phyloP scores from a whole-genome alignment of 495 filamentous ascomycete genomes.

The Aspergillus avenaceus region DNA sequence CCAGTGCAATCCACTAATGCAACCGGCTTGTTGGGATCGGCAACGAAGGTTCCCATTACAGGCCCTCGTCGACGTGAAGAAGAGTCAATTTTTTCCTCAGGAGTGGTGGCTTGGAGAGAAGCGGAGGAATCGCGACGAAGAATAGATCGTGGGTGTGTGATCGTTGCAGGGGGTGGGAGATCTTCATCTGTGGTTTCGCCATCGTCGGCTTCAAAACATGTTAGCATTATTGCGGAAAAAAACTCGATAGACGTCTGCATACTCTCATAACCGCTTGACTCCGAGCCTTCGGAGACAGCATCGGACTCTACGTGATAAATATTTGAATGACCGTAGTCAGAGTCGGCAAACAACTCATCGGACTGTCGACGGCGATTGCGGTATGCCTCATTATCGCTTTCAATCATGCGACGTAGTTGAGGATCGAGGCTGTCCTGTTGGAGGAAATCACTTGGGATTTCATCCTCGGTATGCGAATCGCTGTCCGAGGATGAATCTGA shows the following conservation, averaged over 20 bases:
- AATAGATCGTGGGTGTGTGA: slow-evolving; percentile 52
- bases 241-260: slow-evolving; percentile 20
- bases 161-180: slow-evolving; percentile 52
- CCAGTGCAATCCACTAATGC: slow-evolving; percentile 67
- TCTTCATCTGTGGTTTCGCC: slow-evolving; percentile 87
- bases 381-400: slow-evolving; percentile 51
- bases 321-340: slow-evolving; percentile 43
- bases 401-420: slow-evolving; percentile 63
- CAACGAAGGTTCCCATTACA: slow-evolving; percentile 50
- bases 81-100: slow-evolving; percentile 50
- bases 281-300: slow-evolving; percentile 46
- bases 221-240: slow-evolving; percentile 47
- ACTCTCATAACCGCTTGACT: slow-evolving; percentile 80
- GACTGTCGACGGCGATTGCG: slow-evolving; percentile 41
- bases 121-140: slow-evolving; percentile 50
- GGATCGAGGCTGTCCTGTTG: slow-evolving; percentile 68
- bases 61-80: slow-evolving; percentile 51
- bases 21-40: slow-evolving; percentile 63
- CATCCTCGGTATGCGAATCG: slow-evolving; percentile 49
- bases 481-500: slow-evolving; percentile 50
- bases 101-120: slow-evolving; percentile 34
- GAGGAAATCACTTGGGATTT: slow-evolving; percentile 69
- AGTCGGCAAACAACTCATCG: slow-evolving; percentile 42
- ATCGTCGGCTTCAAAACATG: slow-evolving; percentile 59
- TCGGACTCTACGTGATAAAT: slow-evolving; percentile 51